Evolutionary conservation across 2,329 filamentous ascomycete genomes (phyloP).

Genomic region (Nemania sp.): DNA sequence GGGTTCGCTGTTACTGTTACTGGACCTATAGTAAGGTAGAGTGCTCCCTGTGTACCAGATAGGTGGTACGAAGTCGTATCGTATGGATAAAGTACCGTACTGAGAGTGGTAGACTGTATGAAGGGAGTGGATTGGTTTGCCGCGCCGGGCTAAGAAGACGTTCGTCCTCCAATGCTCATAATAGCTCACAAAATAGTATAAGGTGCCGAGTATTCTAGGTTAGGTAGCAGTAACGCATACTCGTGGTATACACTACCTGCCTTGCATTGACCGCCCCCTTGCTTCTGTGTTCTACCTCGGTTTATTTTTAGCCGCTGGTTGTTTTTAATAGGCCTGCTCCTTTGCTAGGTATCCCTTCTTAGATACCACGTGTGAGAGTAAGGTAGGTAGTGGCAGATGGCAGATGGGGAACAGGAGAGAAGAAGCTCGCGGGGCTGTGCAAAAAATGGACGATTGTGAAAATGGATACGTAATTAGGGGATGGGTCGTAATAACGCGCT

Average conservation of each 20-base stretch:
- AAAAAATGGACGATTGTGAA: no score
- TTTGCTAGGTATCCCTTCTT: neutral
- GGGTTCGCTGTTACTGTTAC: neutral
- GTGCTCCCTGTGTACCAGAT: no score
- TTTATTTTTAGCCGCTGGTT: constrained; percentile 2
- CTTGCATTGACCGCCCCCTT: neutral
- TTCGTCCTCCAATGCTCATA: neutral
- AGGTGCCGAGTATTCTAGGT: neutral
- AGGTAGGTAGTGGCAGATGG: no score
- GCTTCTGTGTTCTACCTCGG: neutral
- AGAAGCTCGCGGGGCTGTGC: no score
- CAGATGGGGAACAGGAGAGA: no score
- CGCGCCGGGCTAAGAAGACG: neutral
- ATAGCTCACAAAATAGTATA: neutral
- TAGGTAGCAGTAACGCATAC: neutral
- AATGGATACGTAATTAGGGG: no score
- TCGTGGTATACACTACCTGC: no score
- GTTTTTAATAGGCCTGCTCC: neutral
- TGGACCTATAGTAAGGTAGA: neutral
- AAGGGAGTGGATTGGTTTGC: neutral
- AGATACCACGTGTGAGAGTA: neutral
- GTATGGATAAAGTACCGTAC: no score
- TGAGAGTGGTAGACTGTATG: neutral
- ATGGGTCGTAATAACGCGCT: no score
- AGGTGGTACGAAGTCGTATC: no score